Evolutionary conservation across 768 basidiomycete genomes (phyloP).

Genomic region (Suillus subaureus): DNA sequence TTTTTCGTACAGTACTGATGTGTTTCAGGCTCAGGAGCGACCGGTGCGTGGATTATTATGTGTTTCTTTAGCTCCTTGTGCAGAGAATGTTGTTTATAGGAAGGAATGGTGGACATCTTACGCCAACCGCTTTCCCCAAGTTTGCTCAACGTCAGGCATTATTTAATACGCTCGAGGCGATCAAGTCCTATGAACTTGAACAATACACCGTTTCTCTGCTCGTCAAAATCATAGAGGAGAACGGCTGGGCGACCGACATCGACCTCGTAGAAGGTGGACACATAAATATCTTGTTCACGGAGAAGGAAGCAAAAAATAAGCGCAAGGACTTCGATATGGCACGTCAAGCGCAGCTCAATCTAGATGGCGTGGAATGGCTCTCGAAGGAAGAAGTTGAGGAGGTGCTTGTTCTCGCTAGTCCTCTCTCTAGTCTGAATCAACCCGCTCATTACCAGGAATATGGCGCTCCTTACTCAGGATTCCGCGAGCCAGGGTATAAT

Average conservation of each 20-base stretch:
- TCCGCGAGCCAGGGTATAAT: constrained; percentile 50
- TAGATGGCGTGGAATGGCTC: constrained; percentile 49
- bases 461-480: constrained; percentile 9
- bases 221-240: constrained; percentile 46
- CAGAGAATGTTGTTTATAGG: constrained; percentile 40
- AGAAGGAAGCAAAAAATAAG: constrained; percentile 41
- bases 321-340: constrained; percentile 44
- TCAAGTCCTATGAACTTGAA: constrained; percentile 57
- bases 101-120: constrained; percentile 79
- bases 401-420: constrained; percentile 35
- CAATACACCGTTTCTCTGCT: constrained; percentile 48
- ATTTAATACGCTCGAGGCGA: constrained; percentile 59
- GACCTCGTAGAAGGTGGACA: constrained; percentile 66
- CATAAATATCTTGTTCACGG: constrained; percentile 39
- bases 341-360: constrained; percentile 48
- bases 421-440: background rate
- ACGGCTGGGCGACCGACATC: constrained; percentile 47
- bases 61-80: too few relatives aligned
- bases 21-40: constrained; percentile 67
- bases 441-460: constrained; percentile 21
- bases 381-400: constrained; percentile 44
- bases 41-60: constrained; percentile 44
- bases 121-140: constrained; percentile 46
- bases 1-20: constrained; percentile 8
- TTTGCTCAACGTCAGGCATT: constrained; percentile 41